Percentiles rank a stretch among this genome's conserved stretches.
Evolutionary conservation across 345 rosid genomes (phyloP).

Genomic region (Arabis hirsuta): DNA sequence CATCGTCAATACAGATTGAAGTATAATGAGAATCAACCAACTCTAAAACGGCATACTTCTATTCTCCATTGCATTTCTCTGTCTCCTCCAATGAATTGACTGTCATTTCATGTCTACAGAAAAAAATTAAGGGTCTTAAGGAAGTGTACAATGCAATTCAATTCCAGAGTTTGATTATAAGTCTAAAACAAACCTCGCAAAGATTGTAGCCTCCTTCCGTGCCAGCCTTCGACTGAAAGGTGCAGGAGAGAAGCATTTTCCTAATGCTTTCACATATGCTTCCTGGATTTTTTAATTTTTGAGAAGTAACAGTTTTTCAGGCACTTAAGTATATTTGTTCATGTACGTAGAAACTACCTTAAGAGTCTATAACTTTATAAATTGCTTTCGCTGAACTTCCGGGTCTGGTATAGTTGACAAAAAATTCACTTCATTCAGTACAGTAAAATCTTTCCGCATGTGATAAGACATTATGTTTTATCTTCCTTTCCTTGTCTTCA

Average conservation of each 20-base stretch:
- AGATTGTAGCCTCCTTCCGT: conserved; percentile 39
- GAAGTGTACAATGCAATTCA: conserved; percentile 2
- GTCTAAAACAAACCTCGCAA: conserved; percentile 49
- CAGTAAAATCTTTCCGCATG: conserved; percentile 71
- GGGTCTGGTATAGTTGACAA: conserved; percentile 65
- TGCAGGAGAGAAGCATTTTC: conserved; percentile 79
- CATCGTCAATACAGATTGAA: conserved; percentile 63
- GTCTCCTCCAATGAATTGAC: conserved; percentile 53
- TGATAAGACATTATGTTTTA: conserved; percentile 56
- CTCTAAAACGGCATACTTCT: conserved; percentile 70
- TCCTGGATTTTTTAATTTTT: conserved; percentile 51
- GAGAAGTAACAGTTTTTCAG: background rate
- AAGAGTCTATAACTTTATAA: conserved; percentile 87
- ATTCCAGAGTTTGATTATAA: background rate
- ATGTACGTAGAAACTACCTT: conserved; percentile 52
- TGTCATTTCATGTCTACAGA: conserved; percentile 48
- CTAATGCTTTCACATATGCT: conserved; percentile 87
- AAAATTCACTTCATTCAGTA: conserved; percentile 54
- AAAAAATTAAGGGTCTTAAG: conserved; percentile 10
- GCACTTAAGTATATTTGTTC: background rate
- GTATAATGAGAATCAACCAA: conserved; percentile 71
- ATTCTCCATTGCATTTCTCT: conserved; percentile 43
- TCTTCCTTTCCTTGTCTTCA: conserved; percentile 73
- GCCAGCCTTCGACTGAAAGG: conserved; percentile 52
- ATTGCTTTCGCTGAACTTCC: conserved; percentile 64